Evolutionary conservation across 2,329 filamentous ascomycete genomes (phyloP).

Genomic region (Ceratocystis huliohia): DNA sequence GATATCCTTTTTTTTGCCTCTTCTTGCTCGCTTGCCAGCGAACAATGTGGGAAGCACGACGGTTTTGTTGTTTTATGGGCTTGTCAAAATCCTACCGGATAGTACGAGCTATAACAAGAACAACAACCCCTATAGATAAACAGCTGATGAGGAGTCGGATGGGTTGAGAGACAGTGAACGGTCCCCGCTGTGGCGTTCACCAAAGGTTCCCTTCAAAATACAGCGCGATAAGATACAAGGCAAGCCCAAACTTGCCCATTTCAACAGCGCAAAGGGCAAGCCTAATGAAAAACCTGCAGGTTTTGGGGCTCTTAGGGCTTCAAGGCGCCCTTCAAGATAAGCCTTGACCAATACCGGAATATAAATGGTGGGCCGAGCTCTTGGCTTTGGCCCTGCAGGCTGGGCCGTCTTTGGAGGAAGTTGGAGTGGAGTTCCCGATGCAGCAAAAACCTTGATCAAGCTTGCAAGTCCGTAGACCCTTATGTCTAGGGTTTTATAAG

Average conservation of each 20-base stretch:
- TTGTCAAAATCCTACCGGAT: constrained; percentile 3
- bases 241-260: neutral
- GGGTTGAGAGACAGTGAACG: no score
- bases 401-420: neutral
- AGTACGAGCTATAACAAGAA: neutral
- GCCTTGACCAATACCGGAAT: neutral
- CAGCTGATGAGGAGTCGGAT: neutral
- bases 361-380: neutral
- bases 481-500: neutral
- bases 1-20: neutral
- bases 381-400: neutral
- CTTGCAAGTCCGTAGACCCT: neutral
- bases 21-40: neutral
- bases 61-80: neutral
- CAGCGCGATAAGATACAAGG: neutral
- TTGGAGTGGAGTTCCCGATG: neutral
- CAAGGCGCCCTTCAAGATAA: neutral
- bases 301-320: neutral
- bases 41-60: neutral
- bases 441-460: neutral
- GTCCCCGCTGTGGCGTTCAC: neutral
- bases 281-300: neutral
- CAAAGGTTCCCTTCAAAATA: neutral
- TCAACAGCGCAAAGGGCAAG: neutral
- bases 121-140: neutral